These are phyloP conservation scores for Recurvomyces mirabilis DNA, from an alignment of 495 filamentous ascomycete genomes.

Conservation along the genomic window DNA sequence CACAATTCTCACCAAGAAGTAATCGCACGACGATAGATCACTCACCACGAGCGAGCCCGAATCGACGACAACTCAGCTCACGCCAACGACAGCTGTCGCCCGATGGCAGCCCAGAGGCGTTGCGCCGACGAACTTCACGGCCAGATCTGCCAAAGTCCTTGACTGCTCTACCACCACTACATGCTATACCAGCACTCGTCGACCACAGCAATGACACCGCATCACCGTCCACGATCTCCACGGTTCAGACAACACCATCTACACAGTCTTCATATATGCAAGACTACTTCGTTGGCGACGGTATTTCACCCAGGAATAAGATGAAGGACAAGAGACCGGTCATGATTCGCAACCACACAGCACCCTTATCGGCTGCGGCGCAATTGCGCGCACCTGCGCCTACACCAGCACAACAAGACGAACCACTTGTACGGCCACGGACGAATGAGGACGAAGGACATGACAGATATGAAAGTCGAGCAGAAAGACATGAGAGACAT, in stretches of 20 bases:
- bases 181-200: conserved; percentile 23
- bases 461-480: no score
- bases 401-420: neutral
- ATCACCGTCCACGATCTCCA: conserved; percentile 17
- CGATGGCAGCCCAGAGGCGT: conserved; percentile 23
- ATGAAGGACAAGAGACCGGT: conserved; percentile 7
- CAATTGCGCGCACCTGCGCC: conserved; percentile 2
- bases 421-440: neutral
- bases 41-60: conserved; percentile 22
- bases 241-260: conserved; percentile 16
- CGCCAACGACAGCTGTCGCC: conserved; percentile 21
- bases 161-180: conserved; percentile 24
- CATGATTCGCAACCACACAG: conserved; percentile 16
- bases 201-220: conserved; percentile 26
- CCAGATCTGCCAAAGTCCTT: conserved; percentile 19
- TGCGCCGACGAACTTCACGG: conserved; percentile 20
- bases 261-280: conserved; percentile 11
- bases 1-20: conserved; percentile 6
- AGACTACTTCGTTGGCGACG: conserved; percentile 17
- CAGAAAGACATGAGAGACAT: no score
- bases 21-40: conserved; percentile 5
- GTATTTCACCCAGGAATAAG: conserved; percentile 10
- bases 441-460: no score
- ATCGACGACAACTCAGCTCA: neutral
- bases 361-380: conserved; percentile 6